Evolutionary conservation across 352 stramenopile genomes (phyloP).

Genomic region (Globisporangium camurandrum): DNA sequence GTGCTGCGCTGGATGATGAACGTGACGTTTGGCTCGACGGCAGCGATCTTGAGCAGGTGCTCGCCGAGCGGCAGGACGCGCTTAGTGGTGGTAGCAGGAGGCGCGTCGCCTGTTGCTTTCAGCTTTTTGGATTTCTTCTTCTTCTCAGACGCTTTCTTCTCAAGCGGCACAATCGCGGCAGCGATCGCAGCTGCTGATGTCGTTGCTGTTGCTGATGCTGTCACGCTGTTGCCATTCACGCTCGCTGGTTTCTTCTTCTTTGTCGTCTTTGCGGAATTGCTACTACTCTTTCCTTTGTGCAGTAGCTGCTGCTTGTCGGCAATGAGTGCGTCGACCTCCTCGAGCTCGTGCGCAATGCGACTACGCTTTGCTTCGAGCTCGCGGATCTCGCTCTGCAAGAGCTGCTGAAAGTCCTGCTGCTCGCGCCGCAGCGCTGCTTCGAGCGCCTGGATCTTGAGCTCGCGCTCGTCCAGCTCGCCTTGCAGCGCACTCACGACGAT

Average conservation of each 20-base stretch:
- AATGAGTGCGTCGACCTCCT: conserved; percentile 31
- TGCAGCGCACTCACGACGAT: conserved; percentile 79
- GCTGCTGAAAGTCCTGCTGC: conserved; percentile 58
- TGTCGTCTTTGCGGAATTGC: conserved; percentile 16
- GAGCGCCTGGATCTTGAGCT: conserved; percentile 73
- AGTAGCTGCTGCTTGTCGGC: conserved; percentile 56
- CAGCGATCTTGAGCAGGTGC: conserved; percentile 52
- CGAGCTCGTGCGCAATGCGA: conserved; percentile 16
- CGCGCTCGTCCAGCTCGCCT: conserved; percentile 72
- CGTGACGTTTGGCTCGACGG: conserved; percentile 64
- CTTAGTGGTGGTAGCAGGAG: conserved; percentile 12
- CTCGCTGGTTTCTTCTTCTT: conserved; percentile 5
- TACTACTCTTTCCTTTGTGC: conserved; percentile 30
- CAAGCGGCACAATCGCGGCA: conserved; percentile 6
- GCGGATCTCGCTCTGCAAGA: conserved; percentile 53
- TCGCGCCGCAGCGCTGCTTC: conserved; percentile 66
- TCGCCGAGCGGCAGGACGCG: conserved; percentile 53
- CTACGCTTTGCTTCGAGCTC: conserved; percentile 52
- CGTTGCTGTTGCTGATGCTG: background rate
- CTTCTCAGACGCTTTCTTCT: conserved; percentile 35
- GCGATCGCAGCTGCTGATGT: background rate
- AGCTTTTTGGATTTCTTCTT: conserved; percentile 18
- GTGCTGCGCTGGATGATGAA: conserved; percentile 87
- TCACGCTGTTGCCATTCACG: background rate
- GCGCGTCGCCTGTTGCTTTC: background rate